These are phyloP conservation scores for Ophiocordyceps camponoti-leonardi DNA, from an alignment of 2,329 filamentous ascomycete genomes.

Conservation along the genomic window DNA sequence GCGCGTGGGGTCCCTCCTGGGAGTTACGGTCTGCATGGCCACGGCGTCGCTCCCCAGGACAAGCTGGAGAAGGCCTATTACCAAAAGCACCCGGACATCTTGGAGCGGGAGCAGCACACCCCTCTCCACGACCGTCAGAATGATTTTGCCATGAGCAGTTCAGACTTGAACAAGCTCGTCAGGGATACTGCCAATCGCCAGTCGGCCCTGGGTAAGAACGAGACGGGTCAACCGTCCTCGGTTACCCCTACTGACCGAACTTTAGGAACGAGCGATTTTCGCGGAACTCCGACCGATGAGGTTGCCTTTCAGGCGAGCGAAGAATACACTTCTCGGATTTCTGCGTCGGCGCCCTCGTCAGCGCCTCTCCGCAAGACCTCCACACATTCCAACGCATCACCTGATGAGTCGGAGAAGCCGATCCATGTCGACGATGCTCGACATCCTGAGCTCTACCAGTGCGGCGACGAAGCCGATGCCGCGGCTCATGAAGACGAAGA, in stretches of 20 bases:
- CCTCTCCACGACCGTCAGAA: constrained; percentile 37
- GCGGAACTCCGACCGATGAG: constrained; percentile 75
- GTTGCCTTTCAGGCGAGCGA: constrained; percentile 78
- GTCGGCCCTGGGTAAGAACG: constrained; percentile 17
- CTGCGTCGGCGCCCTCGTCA: constrained; percentile 42
- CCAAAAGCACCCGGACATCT: constrained; percentile 72
- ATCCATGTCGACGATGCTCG: constrained; percentile 59
- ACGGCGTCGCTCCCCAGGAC: constrained; percentile 58
- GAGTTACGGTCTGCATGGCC: constrained; percentile 85
- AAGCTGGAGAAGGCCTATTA: constrained; percentile 87
- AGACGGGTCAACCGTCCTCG: neutral
- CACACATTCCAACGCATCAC: constrained; percentile 12
- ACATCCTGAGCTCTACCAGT: constrained; percentile 19
- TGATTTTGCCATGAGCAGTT: constrained; percentile 76
- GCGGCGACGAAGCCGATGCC: constrained; percentile 22
- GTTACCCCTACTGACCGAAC: constrained; percentile 9
- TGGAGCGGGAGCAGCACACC: constrained; percentile 52
- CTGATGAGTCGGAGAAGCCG: constrained; percentile 31
- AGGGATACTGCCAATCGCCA: constrained; percentile 46
- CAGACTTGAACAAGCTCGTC: constrained; percentile 81
- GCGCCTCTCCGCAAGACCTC: constrained; percentile 18
- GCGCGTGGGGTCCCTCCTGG: constrained; percentile 58
- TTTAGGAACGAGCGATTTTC: constrained; percentile 43
- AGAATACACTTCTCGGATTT: constrained; percentile 61
- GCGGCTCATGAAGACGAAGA: constrained; percentile 41